Evolutionary conservation across 108 stramenopile genomes (phyloP).

Genomic region (Cyclotella baltica): DNA sequence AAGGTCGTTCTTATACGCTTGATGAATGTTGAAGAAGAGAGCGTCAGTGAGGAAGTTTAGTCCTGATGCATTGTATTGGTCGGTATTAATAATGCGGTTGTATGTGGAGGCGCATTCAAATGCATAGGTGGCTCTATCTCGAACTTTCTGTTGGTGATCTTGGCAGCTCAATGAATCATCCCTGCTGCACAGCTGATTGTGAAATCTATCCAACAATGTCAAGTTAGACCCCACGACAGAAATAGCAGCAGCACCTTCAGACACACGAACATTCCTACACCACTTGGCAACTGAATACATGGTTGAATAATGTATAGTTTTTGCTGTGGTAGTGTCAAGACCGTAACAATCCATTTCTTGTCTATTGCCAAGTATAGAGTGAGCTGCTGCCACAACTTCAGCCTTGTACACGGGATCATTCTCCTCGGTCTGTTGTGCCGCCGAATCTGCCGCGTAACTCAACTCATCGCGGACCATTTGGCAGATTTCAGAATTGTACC

Average conservation of each 20-base stretch:
- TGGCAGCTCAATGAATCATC: background rate
- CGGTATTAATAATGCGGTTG: slow-evolving; percentile 52
- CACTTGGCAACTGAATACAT: slow-evolving; percentile 53
- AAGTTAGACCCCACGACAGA: background rate
- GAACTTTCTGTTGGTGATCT: slow-evolving; percentile 19
- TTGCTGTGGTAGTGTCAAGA: slow-evolving; percentile 21
- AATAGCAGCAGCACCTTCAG: background rate
- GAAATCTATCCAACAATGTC: slow-evolving; percentile 38
- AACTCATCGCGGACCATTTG: slow-evolving; percentile 27
- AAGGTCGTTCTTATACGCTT: slow-evolving; percentile 17
- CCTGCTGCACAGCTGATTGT: slow-evolving; percentile 2
- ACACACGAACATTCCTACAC: slow-evolving; percentile 34
- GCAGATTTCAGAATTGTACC: slow-evolving; percentile 15
- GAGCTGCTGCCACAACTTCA: slow-evolving; percentile 31
- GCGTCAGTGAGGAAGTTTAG: slow-evolving; percentile 65
- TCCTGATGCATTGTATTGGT: slow-evolving; percentile 57
- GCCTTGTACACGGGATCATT: slow-evolving; percentile 18
- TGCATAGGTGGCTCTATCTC: slow-evolving; percentile 44
- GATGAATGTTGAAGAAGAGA: slow-evolving; percentile 72
- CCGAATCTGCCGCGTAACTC: slow-evolving; percentile 2
- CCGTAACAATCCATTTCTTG: background rate
- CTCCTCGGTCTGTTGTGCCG: background rate
- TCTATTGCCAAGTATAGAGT: slow-evolving; percentile 29
- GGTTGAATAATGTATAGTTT: slow-evolving; percentile 32
- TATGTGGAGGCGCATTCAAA: slow-evolving; percentile 67